These are phyloP conservation scores for Erysimum cheiranthoides DNA, from an alignment of 345 rosid species.

Conservation along the genomic window DNA sequence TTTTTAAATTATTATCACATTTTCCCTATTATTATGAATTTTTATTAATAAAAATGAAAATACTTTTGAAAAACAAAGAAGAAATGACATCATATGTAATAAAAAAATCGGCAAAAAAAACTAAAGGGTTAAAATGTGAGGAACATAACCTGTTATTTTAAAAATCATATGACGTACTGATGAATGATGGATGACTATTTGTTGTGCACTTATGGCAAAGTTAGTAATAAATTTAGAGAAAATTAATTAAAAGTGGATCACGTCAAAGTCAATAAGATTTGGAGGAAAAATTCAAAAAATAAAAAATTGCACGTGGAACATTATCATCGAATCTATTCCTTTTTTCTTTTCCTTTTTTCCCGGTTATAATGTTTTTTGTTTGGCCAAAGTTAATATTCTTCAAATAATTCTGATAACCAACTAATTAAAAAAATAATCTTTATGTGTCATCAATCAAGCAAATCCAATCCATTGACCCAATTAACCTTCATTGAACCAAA, in stretches of 20 bases:
- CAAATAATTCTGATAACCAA: constrained; percentile 12
- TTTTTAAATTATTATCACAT: neutral
- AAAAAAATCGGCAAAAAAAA: neutral
- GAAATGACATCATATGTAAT: neutral
- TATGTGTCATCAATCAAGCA: neutral
- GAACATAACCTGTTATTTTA: neutral
- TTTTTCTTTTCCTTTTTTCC: neutral
- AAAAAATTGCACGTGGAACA: constrained; percentile 31
- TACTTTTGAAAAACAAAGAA: neutral
- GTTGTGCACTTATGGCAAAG: constrained; percentile 10
- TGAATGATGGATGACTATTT: constrained; percentile 4
- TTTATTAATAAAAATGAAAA: neutral
- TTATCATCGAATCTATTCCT: constrained; percentile 23
- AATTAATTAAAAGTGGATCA: constrained; percentile 21
- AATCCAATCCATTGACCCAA: neutral
- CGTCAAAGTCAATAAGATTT: constrained; percentile 36
- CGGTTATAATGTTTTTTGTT: constrained; percentile 12
- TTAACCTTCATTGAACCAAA: neutral
- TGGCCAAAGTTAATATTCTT: constrained; percentile 11
- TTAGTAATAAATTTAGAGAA: neutral
- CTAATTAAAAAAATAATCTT: neutral
- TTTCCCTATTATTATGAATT: neutral
- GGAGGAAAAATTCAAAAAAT: neutral
- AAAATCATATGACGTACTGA: constrained; percentile 7
- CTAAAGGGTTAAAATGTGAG: neutral